A percentile compares a stretch with the other conserved stretches of the same genome.
These are phyloP conservation scores for Leccinum griseonigrum DNA, from an alignment of 1,284 basidiomycete species.

Conservation along the genomic window DNA sequence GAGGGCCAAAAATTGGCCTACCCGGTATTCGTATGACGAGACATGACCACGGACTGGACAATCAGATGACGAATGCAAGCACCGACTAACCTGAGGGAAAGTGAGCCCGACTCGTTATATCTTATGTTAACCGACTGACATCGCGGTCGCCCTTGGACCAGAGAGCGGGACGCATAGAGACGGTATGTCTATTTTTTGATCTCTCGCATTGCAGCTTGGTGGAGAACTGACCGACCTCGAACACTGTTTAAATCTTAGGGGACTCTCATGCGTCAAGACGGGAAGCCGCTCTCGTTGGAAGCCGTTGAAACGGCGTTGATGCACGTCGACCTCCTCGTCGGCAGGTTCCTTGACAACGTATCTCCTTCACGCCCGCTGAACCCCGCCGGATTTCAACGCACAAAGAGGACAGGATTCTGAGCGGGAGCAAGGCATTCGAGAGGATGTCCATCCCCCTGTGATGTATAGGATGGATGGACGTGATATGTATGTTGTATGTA, in stretches of 20 bases:
- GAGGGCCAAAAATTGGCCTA: too few relatives aligned
- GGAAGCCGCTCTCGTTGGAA: conserved; percentile 22
- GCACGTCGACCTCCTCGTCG: conserved; percentile 23
- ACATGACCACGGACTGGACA: conserved; percentile 23
- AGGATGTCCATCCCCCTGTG: conserved; percentile 15
- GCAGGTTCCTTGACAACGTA: conserved; percentile 20
- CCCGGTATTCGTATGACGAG: too few relatives aligned
- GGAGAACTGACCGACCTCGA: background rate
- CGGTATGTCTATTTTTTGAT: conserved; percentile 12
- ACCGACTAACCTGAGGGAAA: conserved; percentile 17
- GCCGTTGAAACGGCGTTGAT: conserved; percentile 26
- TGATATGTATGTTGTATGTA: background rate
- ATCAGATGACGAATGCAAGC: conserved; percentile 22
- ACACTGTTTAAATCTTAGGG: conserved; percentile 12
- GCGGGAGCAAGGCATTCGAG: conserved; percentile 11
- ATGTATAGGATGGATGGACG: background rate
- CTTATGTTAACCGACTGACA: background rate
- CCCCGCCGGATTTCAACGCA: conserved; percentile 20
- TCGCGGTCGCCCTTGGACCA: conserved; percentile 10
- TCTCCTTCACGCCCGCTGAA: conserved; percentile 15
- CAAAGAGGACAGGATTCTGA: conserved; percentile 16
- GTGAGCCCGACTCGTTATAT: background rate
- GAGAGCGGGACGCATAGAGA: conserved; percentile 25
- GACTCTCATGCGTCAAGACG: conserved; percentile 26
- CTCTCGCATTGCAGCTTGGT: too few relatives aligned